These are phyloP conservation scores for Mycena rosella DNA, from an alignment of 768 basidiomycete species.

Conservation along the genomic window DNA sequence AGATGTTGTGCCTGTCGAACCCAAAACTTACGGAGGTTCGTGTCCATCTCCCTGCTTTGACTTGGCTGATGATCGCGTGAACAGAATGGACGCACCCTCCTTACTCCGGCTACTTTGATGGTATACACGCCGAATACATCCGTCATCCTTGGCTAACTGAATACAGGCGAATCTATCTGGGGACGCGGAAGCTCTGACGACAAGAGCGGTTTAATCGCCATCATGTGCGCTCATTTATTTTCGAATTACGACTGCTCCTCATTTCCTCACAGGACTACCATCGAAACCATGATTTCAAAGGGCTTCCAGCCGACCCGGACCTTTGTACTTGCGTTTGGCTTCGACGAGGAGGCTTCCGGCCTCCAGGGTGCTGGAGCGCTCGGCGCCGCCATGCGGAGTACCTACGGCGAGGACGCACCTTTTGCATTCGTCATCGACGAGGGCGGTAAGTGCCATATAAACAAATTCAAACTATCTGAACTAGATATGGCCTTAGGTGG, in stretches of 20 bases:
- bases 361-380: constrained; percentile 68
- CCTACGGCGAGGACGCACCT: constrained; percentile 74
- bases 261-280: constrained; percentile 54
- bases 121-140: constrained; percentile 40
- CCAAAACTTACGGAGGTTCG: constrained; percentile 52
- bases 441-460: constrained; percentile 65
- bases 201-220: constrained; percentile 80
- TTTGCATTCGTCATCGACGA: constrained; percentile 91
- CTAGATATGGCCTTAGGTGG: constrained; percentile 52
- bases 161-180: constrained; percentile 69
- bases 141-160: not conserved
- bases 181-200: constrained; percentile 83
- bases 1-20: constrained; percentile 76
- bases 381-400: constrained; percentile 60
- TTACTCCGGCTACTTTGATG: constrained; percentile 70
- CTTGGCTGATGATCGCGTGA: not conserved
- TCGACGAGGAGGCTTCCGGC: constrained; percentile 81
- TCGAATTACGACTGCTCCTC: not conserved
- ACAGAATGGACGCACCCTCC: constrained; percentile 68
- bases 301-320: constrained; percentile 75
- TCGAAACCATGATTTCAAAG: constrained; percentile 74
- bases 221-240: constrained; percentile 55
- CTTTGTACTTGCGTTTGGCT: constrained; percentile 75
- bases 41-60: not conserved
- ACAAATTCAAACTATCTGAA: not conserved